Evolutionary conservation across 1,139 yeast species (phyloP).

Genomic region (Blastobotrys persicus): DNA sequence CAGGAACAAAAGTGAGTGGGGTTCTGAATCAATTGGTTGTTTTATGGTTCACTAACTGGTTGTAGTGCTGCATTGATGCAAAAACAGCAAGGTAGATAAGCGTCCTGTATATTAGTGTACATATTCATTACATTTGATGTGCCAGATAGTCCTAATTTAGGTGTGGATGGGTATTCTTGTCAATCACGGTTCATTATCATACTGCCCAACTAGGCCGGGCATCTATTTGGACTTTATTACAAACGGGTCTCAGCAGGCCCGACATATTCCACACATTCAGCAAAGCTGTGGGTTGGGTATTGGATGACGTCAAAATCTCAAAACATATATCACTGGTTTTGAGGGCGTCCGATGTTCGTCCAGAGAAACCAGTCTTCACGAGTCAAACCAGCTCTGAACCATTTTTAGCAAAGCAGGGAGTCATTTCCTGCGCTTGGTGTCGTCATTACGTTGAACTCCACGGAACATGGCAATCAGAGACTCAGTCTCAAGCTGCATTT

Average conservation of each 20-base stretch:
- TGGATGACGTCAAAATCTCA: too few species aligned
- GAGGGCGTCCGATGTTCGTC: constrained; percentile 3
- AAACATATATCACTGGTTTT: background rate
- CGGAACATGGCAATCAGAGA: constrained; percentile 37
- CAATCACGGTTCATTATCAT: too few species aligned
- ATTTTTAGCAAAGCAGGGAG: constrained; percentile 9
- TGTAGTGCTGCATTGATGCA: constrained; percentile 29
- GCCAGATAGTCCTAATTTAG: background rate
- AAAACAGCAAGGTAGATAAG: constrained; percentile 24
- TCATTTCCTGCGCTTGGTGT: constrained; percentile 9
- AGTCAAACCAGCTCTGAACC: background rate
- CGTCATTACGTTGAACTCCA: constrained; percentile 32
- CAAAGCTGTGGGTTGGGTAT: too few species aligned
- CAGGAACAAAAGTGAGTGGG: constrained; percentile 73
- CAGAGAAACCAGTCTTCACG: background rate
- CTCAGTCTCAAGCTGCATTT: constrained; percentile 50
- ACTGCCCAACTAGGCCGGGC: too few species aligned
- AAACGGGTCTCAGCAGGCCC: too few species aligned
- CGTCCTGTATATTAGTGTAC: constrained; percentile 12
- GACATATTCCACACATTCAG: too few species aligned
- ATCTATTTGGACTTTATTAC: too few species aligned
- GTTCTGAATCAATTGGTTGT: background rate
- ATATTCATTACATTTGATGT: constrained; percentile 1
- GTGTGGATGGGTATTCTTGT: too few species aligned
- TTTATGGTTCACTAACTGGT: background rate